Base-by-base conservation (phyloP, 2,329 filamentous ascomycete genomes). In the Scedosporium aurantiacum region DNA sequence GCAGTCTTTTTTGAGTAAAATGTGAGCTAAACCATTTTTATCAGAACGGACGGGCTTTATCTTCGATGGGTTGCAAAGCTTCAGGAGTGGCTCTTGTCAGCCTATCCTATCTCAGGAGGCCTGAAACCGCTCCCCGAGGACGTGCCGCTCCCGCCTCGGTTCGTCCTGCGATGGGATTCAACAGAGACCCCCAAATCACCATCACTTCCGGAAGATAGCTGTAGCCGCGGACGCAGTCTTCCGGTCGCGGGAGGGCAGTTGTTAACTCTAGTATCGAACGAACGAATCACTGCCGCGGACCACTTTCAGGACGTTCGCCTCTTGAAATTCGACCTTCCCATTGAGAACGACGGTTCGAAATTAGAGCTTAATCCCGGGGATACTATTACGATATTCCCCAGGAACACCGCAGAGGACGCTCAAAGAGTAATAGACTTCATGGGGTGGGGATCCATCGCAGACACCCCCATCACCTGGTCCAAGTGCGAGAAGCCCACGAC, bases 291-390 rank as follows among this genome's bases (percentile, higher is more conserved):
- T 0, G 86, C 92, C 0, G 57, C 72, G 1, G 76, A 78, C 1
- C 94, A 99, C 74, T 97, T 91, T 87, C 94, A 99, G 76, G 94
- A 99, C 75, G 93, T 97, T 54, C 88, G 94, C 0, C 83, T 89
- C 60, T 74, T 97, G n/a, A 80, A 78, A 1, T 78, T 97, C 14
- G 78, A 76, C 7, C 67, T 84, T 70, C 10, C 64, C 63, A 61
- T 23, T 40, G 55, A 45, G 47, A 61, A n/a, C 64, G 8, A 64
- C 5, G 60, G 64, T 18, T 23, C 67, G 2, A 64, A 66, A 1
- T 59, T 72, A 68, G 55, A 72, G 75, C 70, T 76, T 71, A 55
- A 86, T 0, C 91, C 94, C 0, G 92, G 93, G 5, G 90, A 96
- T 67, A 87, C 90, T 25, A 76, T 96, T 5, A 85, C 86, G 5